These are phyloP conservation scores for Capronia epimyces DNA, from an alignment of 2,329 filamentous ascomycete genomes.

Conservation along the genomic window DNA sequence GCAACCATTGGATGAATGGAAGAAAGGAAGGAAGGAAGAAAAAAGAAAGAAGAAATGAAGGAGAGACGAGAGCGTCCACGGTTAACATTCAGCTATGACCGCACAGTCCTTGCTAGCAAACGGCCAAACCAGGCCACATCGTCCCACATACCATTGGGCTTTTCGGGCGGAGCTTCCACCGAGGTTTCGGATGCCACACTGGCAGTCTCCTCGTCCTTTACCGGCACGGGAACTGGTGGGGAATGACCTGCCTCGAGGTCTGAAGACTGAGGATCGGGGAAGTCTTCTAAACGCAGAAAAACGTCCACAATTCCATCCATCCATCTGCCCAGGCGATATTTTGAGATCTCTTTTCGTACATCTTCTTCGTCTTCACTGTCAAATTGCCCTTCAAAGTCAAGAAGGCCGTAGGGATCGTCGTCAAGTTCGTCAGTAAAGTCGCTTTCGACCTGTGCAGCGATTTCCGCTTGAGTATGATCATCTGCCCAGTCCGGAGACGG, in stretches of 20 bases:
- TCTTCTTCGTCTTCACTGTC: slow-evolving; percentile 46
- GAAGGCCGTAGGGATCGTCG: slow-evolving; percentile 26
- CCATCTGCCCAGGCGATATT: slow-evolving; percentile 53
- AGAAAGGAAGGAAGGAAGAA: too few species aligned
- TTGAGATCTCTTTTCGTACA: slow-evolving; percentile 47
- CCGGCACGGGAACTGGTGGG: background rate
- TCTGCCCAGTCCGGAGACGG: slow-evolving; percentile 28
- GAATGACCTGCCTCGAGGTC: slow-evolving; percentile 6
- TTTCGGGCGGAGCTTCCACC: slow-evolving; percentile 26
- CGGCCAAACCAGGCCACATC: slow-evolving; percentile 28
- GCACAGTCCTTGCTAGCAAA: slow-evolving; percentile 23
- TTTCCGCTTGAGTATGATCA: slow-evolving; percentile 26
- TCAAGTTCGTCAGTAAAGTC: slow-evolving; percentile 24
- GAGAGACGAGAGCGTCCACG: too few species aligned
- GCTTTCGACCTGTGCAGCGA: slow-evolving; percentile 23
- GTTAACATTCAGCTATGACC: slow-evolving; percentile 12
- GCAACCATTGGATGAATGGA: too few species aligned
- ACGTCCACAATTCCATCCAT: slow-evolving; percentile 53
- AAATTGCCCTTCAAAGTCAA: slow-evolving; percentile 31
- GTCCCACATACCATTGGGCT: slow-evolving; percentile 25
- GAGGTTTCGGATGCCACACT: slow-evolving; percentile 11
- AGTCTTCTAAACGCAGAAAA: slow-evolving; percentile 26
- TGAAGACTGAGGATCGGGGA: slow-evolving; percentile 5
- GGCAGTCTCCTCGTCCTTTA: slow-evolving; percentile 4
- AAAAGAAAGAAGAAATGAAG: too few species aligned